These are phyloP conservation scores for Dendrostoma leiphaemia DNA, from an alignment of 2,329 filamentous ascomycete genomes.

Conservation along the genomic window DNA sequence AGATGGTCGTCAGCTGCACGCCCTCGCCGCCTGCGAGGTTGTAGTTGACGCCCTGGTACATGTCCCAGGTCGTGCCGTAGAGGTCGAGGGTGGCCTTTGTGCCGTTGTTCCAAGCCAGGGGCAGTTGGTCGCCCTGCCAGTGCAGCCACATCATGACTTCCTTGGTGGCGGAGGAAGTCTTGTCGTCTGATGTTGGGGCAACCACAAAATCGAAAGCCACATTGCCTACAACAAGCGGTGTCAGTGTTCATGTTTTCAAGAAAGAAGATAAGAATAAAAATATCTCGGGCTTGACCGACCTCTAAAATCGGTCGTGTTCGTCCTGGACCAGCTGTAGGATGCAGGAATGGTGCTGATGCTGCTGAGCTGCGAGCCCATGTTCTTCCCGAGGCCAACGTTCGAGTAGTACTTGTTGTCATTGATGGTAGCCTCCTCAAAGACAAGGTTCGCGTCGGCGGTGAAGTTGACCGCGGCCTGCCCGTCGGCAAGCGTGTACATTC, in stretches of 20 bases:
- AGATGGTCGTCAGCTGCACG: constrained; percentile 6
- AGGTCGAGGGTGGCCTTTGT: constrained; percentile 12
- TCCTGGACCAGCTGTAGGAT: constrained; percentile 10
- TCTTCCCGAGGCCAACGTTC: constrained; percentile 7
- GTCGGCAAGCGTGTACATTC: constrained; percentile 6
- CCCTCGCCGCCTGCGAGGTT: constrained; percentile 5
- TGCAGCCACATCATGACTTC: constrained; percentile 13
- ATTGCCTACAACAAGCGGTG: neutral
- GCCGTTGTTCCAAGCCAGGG: constrained; percentile 11
- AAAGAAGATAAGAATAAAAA: no score
- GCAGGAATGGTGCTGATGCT: constrained; percentile 6
- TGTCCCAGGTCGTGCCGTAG: constrained; percentile 10
- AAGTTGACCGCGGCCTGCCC: constrained; percentile 1
- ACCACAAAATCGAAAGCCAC: constrained; percentile 7
- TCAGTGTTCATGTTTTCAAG: no score
- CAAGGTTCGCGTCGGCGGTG: constrained; percentile 11
- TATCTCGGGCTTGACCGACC: neutral
- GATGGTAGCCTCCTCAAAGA: constrained; percentile 9
- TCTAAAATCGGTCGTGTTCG: constrained; percentile 9
- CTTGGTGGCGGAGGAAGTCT: constrained; percentile 9
- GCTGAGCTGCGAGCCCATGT: constrained; percentile 4
- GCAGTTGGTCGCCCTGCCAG: constrained; percentile 11
- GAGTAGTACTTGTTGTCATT: constrained; percentile 14
- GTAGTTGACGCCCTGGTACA: constrained; percentile 15
- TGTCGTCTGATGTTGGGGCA: constrained; percentile 2